phyloP scores from a whole-genome alignment of 345 rosid species.

The Ceriops tagal region DNA sequence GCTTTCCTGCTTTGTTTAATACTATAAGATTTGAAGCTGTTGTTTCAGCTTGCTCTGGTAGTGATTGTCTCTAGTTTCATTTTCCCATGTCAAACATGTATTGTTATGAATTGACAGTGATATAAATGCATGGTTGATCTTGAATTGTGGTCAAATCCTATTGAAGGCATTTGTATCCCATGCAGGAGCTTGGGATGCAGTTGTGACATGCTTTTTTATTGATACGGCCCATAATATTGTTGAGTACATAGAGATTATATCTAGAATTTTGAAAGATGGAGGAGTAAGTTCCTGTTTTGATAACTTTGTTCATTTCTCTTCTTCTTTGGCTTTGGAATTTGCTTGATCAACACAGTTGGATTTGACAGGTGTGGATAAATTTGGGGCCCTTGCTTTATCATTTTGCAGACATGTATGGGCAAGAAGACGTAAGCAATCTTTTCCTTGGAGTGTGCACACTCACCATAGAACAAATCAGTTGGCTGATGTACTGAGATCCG shows the following conservation, averaged over 20 bases:
- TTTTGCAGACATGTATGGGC: constrained; percentile 82
- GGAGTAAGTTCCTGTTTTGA: constrained; percentile 57
- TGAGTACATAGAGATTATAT: constrained; percentile 90
- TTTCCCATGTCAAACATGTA: no score
- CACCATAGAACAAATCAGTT: no score
- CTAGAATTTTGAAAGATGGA: constrained; percentile 83
- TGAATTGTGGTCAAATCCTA: constrained; percentile 12
- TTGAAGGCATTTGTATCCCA: constrained; percentile 15
- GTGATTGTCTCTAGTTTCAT: no score
- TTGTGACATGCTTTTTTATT: constrained; percentile 92
- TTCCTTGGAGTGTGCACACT: background rate
- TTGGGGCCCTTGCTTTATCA: constrained; percentile 92
- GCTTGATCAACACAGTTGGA: constrained; percentile 6
- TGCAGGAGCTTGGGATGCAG: constrained; percentile 95
- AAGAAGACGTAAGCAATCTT: constrained; percentile 62
- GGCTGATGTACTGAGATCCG: background rate
- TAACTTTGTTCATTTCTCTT: constrained; percentile 3
- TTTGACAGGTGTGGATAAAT: constrained; percentile 90
- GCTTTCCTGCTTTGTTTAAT: no score
- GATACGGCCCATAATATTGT: constrained; percentile 93
- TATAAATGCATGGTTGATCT: background rate
- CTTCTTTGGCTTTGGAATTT: constrained; percentile 13
- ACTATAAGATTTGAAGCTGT: no score
- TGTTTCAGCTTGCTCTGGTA: no score
- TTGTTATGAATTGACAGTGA: no score